These are phyloP conservation scores for Mycena crocata DNA, from an alignment of 768 basidiomycete genomes.

Conservation along the genomic window DNA sequence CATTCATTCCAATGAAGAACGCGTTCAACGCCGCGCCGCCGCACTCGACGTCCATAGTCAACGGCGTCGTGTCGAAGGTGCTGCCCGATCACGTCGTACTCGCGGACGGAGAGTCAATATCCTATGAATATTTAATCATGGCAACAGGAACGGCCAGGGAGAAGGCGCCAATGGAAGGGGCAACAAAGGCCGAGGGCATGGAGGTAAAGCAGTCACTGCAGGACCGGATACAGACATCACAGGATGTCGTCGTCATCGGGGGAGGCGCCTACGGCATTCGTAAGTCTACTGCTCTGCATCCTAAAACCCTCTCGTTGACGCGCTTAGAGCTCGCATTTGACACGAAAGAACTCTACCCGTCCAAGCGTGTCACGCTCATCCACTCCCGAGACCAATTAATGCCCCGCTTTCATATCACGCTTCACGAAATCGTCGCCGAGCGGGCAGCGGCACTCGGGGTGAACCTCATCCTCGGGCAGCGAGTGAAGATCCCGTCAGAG, in stretches of 20 bases:
- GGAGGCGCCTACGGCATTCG: constrained; percentile 71
- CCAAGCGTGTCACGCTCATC: constrained; percentile 55
- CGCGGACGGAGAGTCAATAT: constrained; percentile 36
- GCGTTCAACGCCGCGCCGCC: constrained; percentile 35
- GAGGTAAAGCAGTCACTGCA: constrained; percentile 40
- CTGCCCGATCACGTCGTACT: constrained; percentile 35
- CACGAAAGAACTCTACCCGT: constrained; percentile 42
- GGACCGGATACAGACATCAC: constrained; percentile 45
- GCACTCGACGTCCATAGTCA: constrained; percentile 35
- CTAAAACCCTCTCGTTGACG: not conserved
- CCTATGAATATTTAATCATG: constrained; percentile 47
- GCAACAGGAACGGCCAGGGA: constrained; percentile 51
- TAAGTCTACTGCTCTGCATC: constrained; percentile 41
- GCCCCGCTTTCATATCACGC: constrained; percentile 52
- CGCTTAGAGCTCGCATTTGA: constrained; percentile 44
- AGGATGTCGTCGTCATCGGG: constrained; percentile 63
- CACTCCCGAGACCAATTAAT: constrained; percentile 58
- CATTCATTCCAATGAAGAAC: constrained; percentile 46
- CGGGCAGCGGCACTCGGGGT: constrained; percentile 49
- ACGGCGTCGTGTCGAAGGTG: constrained; percentile 32
- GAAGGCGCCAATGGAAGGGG: constrained; percentile 21
- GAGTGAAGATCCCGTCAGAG: constrained; percentile 42
- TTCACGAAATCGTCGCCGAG: constrained; percentile 44
- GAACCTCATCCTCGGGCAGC: constrained; percentile 51
- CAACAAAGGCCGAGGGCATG: constrained; percentile 42